Conservation (phyloP, 2,329 filamentous ascomycete species). For the Pyricularia pennisetigena region DNA sequence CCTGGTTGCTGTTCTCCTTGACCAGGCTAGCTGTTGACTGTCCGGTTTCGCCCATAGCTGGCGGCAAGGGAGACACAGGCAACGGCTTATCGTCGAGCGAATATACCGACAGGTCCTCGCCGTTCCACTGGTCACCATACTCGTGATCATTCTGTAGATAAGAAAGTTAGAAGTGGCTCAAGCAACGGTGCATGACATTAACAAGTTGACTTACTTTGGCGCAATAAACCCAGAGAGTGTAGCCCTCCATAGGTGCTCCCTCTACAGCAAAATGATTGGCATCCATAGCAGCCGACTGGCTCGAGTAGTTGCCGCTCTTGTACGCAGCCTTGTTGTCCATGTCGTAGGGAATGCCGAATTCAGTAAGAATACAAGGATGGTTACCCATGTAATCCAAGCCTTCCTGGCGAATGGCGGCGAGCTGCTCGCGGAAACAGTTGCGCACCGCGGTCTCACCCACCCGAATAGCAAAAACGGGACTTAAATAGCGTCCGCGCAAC, state of each 20-base stretch:
- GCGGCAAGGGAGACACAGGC: conserved; percentile 40
- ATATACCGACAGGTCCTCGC: conserved; percentile 87
- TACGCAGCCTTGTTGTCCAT: conserved; percentile 98
- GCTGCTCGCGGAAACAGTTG: conserved; percentile 84
- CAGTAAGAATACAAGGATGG: conserved; percentile 82
- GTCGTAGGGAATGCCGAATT: conserved; percentile 96
- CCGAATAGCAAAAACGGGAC: conserved; percentile 85
- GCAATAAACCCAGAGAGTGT: conserved; percentile 83
- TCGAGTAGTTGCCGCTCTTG: conserved; percentile 88
- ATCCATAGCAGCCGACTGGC: conserved; percentile 85
- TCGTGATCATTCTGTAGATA: conserved; percentile 74
- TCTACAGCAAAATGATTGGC: conserved; percentile 93
- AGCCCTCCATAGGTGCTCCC: conserved; percentile 72
- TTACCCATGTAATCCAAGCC: conserved; percentile 81
- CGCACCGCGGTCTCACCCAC: conserved; percentile 89
- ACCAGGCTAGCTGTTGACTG: conserved; percentile 38
- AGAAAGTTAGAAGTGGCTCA: conserved; percentile 10
- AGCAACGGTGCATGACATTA: neutral
- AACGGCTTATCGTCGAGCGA: conserved; percentile 69
- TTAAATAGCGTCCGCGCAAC: conserved; percentile 77
- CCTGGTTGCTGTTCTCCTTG: conserved; percentile 12
- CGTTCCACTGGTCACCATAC: conserved; percentile 93
- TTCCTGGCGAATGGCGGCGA: conserved; percentile 74
- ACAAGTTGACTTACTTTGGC: conserved; percentile 42
- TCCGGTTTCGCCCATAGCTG: conserved; percentile 21